Evolutionary conservation across 2,329 filamentous ascomycete genomes (phyloP), one percentile per base, ranked within the genome.

Genomic region (Lecanosticta acicola): DNA sequence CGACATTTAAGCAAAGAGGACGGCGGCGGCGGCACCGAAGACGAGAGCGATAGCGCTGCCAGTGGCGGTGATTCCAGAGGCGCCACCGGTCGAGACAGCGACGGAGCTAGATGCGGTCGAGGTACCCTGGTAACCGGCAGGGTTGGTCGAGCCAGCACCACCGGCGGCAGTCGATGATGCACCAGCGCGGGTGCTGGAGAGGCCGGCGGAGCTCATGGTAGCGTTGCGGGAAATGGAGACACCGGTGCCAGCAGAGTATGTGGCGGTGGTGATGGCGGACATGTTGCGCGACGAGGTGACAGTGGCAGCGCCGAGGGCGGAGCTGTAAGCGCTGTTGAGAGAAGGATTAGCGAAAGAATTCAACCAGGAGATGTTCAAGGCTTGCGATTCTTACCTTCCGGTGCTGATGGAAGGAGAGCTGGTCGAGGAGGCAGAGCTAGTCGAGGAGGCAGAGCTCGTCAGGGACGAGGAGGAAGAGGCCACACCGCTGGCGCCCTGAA

Each of bases 21-120:
- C 60, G 26, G 67, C 69, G 44, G 66, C 70, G 17, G 67, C 59
- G 39, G 65, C 69, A 46, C 69, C 63, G 46, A 70, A 56, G 43
- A 70, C 60, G 41, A 71, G 60, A 29, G 68, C 65, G 39, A 71
- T 42, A n/a, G 67, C 66, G 61, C 65, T 69, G 41, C 61, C 55
- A 39, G 47, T 52, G 33, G 33, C 33, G 32, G 47, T 35, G 43
- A 54, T 38, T 16, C 38, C 43, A 33, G 52, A 47, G 18, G 54
- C 51, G 20, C 42, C 54, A 16, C 47, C 50, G 18, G 49, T 52
- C 40, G 32, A 42, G 24, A 48, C 33, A 16, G 52, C 20, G 21
- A 32, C 41, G 5, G 21, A 32, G 24, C 41, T 20, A 18, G 46
- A 34, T 20, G 35, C 36, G 20, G 46, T 54, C 20, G 49, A 52